Evolutionary conservation across 2,329 filamentous ascomycete species (phyloP).

Genomic region (Aureobasidium pullulans): DNA sequence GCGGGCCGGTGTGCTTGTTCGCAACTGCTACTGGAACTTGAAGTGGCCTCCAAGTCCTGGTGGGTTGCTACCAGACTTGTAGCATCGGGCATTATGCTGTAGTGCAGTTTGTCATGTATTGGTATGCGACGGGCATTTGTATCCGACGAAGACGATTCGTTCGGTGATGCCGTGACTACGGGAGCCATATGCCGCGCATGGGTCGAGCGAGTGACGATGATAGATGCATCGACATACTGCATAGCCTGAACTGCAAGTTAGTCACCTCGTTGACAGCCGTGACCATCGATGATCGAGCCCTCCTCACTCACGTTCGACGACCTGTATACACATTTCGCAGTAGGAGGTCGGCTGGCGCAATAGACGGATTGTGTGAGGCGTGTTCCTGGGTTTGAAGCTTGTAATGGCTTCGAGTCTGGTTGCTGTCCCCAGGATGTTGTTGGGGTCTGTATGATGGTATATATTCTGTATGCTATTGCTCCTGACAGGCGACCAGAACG

Average conservation of each 20-base stretch:
- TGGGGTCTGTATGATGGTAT: background rate
- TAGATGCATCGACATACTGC: conserved; percentile 82
- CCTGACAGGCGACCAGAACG: background rate
- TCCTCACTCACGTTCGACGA: conserved; percentile 56
- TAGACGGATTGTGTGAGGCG: background rate
- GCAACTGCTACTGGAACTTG: background rate
- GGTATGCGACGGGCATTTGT: conserved; percentile 52
- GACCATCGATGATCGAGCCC: too few species aligned
- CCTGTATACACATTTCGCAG: conserved; percentile 71
- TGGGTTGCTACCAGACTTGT: background rate
- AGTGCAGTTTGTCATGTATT: background rate
- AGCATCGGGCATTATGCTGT: background rate
- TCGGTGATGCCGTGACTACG: conserved; percentile 65
- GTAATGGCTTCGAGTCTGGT: background rate
- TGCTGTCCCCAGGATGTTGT: background rate
- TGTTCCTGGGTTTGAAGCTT: background rate
- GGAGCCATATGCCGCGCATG: conserved; percentile 67
- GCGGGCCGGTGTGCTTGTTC: too few species aligned
- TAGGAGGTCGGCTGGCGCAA: background rate
- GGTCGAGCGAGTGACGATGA: conserved; percentile 79
- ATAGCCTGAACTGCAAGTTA: conserved; percentile 38
- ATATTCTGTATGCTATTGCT: background rate
- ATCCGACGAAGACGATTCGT: conserved; percentile 74
- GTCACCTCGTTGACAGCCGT: too few species aligned
- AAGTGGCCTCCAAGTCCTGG: background rate